Percentiles rank a stretch among this genome's conserved stretches.
Evolutionary conservation across 2,329 filamentous ascomycete genomes (phyloP).

Genomic region (Dryadomyces quercivorus): DNA sequence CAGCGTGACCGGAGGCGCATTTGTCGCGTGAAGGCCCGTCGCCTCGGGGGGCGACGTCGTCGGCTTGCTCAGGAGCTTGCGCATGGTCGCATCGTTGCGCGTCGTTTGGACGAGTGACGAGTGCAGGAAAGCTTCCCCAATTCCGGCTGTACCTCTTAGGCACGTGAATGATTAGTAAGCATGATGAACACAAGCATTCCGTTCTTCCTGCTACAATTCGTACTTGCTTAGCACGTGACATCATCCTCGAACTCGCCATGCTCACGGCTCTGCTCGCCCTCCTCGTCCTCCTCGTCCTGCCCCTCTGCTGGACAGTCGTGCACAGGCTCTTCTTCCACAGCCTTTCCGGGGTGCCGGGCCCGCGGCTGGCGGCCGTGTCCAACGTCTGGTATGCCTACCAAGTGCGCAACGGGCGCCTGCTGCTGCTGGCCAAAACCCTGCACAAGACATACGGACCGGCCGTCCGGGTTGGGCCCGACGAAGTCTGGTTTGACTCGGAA

Average conservation of each 20-base stretch:
- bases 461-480: conserved; percentile 41
- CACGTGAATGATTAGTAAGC: background rate
- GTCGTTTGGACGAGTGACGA: background rate
- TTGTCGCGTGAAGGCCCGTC: conserved; percentile 16
- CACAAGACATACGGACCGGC: conserved; percentile 34
- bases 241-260: background rate
- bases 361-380: conserved; percentile 31
- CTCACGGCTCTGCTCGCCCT: background rate
- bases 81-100: conserved; percentile 25
- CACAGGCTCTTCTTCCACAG: conserved; percentile 31
- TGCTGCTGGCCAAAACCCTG: conserved; percentile 27
- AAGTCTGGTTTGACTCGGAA: conserved; percentile 37
- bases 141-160: too few relatives aligned
- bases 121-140: too few relatives aligned
- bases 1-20: conserved; percentile 26
- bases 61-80: conserved; percentile 46
- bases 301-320: background rate
- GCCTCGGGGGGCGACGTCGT: conserved; percentile 33
- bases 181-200: too few relatives aligned
- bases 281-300: background rate
- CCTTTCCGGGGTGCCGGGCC: conserved; percentile 32
- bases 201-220: background rate
- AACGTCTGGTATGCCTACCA: conserved; percentile 35
- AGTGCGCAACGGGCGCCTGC: conserved; percentile 29
- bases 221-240: too few relatives aligned